Evolutionary conservation across 1,139 yeast genomes (phyloP), one percentile per base, ranked within the genome.

Genomic region (Yamadazyma buinensis): DNA sequence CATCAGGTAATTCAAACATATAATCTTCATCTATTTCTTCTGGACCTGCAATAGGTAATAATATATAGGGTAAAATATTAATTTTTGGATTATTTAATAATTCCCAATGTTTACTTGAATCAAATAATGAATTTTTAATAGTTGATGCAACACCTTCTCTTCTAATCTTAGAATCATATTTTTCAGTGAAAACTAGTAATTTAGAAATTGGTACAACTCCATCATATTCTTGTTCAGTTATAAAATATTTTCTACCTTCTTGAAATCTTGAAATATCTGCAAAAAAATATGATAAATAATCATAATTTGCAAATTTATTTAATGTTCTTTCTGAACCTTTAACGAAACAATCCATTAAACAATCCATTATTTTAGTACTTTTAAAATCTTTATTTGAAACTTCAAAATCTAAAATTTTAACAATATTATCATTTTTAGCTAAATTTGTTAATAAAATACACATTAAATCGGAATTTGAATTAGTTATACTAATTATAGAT

Each of bases 91-190:
- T 82, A 10, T 60, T 64, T 25, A 87, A 59, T 32, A 92, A 64
- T 25, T 57, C 59, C 49, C 64, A 62, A 52, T 92, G 97, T 28
- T 75, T 61, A 29, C 80, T 75, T 3, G 86, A 69, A 53, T 90
- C 96, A 52, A 92, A 92, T 34, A 90, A 65, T 0, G 94, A 77
- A 60, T 92, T 92, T 54, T 92, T 92, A 47, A 92, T 84, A 5
- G 96, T 85, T 2, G 95, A 84, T 1, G 95, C 95, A 32, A 87
- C 92, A 50, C 96, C 97, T 55, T 84, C 90, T 57, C 97, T 75
- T 64, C 97, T 79, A 23, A 79, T 77, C 48, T 78, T 80, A 15
- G 86, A 72, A 45, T 82, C 90, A 49, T 80, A 80, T 49, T 80
- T 79, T 52, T 85, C 95, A 2, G 95, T 85, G 60, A 87, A 87